A percentile compares a stretch with the other conserved stretches of the same genome.
Evolutionary conservation across 352 stramenopile species (phyloP).

Genomic region (Phytophthora nicotianae): DNA sequence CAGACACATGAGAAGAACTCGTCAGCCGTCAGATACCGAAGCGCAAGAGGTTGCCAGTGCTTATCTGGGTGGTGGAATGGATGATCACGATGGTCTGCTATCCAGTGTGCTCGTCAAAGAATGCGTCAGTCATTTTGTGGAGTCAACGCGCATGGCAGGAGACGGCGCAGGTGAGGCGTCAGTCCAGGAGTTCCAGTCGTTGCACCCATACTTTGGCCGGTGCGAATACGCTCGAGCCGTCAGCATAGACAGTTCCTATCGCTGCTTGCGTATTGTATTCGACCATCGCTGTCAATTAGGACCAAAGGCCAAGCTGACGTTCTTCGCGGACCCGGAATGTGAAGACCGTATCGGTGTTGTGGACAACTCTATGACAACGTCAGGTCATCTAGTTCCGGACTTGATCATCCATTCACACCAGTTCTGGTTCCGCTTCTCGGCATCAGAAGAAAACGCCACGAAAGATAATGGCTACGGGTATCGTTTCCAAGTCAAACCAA

Average conservation of each 20-base stretch:
- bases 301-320: slow-evolving; percentile 69
- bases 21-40: slow-evolving; percentile 66
- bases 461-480: slow-evolving; percentile 81
- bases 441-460: slow-evolving; percentile 62
- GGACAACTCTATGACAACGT: slow-evolving; percentile 48
- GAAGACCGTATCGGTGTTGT: slow-evolving; percentile 58
- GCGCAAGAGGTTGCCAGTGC: slow-evolving; percentile 62
- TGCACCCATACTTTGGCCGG: slow-evolving; percentile 86
- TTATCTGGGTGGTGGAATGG: slow-evolving; percentile 48
- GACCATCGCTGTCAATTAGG: slow-evolving; percentile 79
- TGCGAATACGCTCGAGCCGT: slow-evolving; percentile 81
- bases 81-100: slow-evolving; percentile 67
- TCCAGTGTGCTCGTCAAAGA: slow-evolving; percentile 84
- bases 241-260: slow-evolving; percentile 50
- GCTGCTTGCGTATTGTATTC: slow-evolving; percentile 80
- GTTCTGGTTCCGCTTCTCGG: slow-evolving; percentile 85
- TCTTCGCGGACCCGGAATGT: slow-evolving; percentile 76
- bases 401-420: slow-evolving; percentile 73
- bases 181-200: slow-evolving; percentile 72
- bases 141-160: slow-evolving; percentile 75
- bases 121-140: slow-evolving; percentile 85
- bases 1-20: slow-evolving; percentile 19
- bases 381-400: slow-evolving; percentile 54
- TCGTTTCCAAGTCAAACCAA: slow-evolving; percentile 81
- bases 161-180: slow-evolving; percentile 42